Conservation (phyloP, 352 stramenopile species). For the Phytopythium litorale region DNA sequence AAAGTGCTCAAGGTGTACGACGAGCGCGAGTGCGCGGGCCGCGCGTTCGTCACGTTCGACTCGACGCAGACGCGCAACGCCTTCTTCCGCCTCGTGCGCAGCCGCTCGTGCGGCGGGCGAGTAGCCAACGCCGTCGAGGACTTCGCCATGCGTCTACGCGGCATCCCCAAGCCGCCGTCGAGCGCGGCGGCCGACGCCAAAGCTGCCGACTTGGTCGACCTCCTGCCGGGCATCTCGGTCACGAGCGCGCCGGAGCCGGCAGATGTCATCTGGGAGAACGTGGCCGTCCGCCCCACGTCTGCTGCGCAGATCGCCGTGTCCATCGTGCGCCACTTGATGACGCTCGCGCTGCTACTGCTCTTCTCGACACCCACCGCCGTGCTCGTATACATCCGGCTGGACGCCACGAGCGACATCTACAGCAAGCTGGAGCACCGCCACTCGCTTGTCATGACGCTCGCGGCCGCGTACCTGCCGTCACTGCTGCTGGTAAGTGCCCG, state of each 20-base stretch:
- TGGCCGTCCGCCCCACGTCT: conserved; percentile 58
- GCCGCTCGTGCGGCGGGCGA: conserved; percentile 34
- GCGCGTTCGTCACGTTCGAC: conserved; percentile 74
- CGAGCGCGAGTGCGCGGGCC: conserved; percentile 51
- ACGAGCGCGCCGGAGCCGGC: conserved; percentile 69
- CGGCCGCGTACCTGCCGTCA: conserved; percentile 69
- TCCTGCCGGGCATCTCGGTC: conserved; percentile 48
- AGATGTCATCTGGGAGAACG: conserved; percentile 75
- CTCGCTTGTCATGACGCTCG: conserved; percentile 49
- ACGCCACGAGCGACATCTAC: conserved; percentile 64
- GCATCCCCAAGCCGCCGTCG: conserved; percentile 13
- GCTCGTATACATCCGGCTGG: conserved; percentile 80
- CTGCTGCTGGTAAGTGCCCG: conserved; percentile 49
- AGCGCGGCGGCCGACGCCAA: conserved; percentile 16
- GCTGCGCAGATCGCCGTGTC: conserved; percentile 31
- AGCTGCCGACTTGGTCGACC: conserved; percentile 24
- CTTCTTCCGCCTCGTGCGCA: conserved; percentile 48
- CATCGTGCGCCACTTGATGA: conserved; percentile 41
- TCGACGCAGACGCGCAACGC: conserved; percentile 50
- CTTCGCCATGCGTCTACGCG: conserved; percentile 15
- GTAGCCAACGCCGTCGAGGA: conserved; percentile 34
- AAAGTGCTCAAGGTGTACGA: conserved; percentile 58
- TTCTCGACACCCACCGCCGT: conserved; percentile 78
- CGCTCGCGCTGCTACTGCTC: conserved; percentile 51
- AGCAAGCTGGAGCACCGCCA: conserved; percentile 34